Base-by-base conservation (phyloP, 768 basidiomycete species). In the Scleroderma citrinum region DNA sequence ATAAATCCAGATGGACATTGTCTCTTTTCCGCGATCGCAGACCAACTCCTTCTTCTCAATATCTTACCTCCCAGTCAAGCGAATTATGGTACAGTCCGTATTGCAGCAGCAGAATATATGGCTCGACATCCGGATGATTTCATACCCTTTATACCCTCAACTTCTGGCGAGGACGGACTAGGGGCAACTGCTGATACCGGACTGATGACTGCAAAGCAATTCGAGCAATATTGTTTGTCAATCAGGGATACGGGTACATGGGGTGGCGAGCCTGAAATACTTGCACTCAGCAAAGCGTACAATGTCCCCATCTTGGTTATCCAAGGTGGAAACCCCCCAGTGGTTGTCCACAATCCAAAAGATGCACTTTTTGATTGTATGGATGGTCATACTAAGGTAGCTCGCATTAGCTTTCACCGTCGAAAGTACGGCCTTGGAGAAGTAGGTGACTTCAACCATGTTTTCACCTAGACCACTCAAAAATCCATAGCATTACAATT, bases 221-320 rank as follows among this genome's bases (percentile, higher is more conserved):
- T 87, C 58, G 70, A 77, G 44, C 69, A 71, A 47, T 98, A 99
- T 63, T 96, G 93, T 63, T 66, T 70, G 48, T 73, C 76, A 11
- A 83, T 99, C 24, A 82, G 82, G 36, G 76, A 85, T 62, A 94
- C 92, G 20, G 85, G 82, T n/a, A 78, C 83, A 26, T 98, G 96
- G 96, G 96, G 96, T 43, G 95, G 96, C 31, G 93, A 98, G 70
- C 94, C 92, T 7, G 96, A 98, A 76, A 92, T 99, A 29, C 76
- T 87, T 57, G 96, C 96, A 3, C 72, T 98, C 14, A 85, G 86
- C 61, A 75, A 85, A 44, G 81, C 82, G 26, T 97, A 79, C 65
- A 77, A 83, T 47, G 71, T 94, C 34, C 86, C 93, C 0, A 93
- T 99, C 43, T 85, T 95, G 63, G 87, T 99, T 46, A 75, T 98